A percentile compares a stretch with the other conserved stretches of the same genome.
phyloP scores from a whole-genome alignment of 1,139 yeast genomes.

The Blastobotrys niveus region DNA sequence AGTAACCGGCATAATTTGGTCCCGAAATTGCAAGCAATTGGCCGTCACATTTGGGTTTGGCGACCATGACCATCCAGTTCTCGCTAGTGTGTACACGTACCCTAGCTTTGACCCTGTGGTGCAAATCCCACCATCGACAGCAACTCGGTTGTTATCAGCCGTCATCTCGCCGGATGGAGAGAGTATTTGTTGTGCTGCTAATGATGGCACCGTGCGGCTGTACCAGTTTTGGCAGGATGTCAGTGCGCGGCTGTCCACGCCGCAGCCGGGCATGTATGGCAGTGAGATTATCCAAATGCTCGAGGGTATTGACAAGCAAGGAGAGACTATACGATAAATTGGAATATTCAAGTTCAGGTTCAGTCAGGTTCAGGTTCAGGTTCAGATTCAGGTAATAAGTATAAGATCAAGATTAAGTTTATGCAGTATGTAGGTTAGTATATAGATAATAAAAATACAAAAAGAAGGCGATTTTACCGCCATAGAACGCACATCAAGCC shows the following conservation, averaged over 20 bases:
- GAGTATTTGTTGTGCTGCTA: slow-evolving; percentile 65
- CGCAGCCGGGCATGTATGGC: slow-evolving; percentile 39
- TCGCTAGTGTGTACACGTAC: slow-evolving; percentile 56
- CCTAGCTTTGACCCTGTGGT: slow-evolving; percentile 52
- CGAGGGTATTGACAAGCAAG: slow-evolving; percentile 41
- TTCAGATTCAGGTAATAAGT: not conserved
- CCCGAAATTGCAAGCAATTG: slow-evolving; percentile 53
- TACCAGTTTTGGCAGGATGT: slow-evolving; percentile 55
- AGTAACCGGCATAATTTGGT: slow-evolving; percentile 77
- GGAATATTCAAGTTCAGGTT: not conserved
- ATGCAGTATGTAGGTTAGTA: too few relatives aligned
- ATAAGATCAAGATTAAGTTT: too few relatives aligned
- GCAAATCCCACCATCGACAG: slow-evolving; percentile 49
- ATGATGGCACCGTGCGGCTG: slow-evolving; percentile 69
- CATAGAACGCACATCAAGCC: slow-evolving; percentile 34
- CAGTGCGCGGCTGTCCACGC: slow-evolving; percentile 12
- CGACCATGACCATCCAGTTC: slow-evolving; percentile 42
- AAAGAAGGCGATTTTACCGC: not conserved
- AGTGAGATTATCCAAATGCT: slow-evolving; percentile 49
- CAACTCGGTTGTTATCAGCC: slow-evolving; percentile 59
- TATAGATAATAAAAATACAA: not conserved
- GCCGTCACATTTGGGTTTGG: slow-evolving; percentile 81
- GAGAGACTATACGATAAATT: slow-evolving; percentile 24
- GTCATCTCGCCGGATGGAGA: slow-evolving; percentile 57
- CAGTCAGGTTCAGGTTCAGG: too few relatives aligned